These are phyloP conservation scores for Filobasidium wieringae DNA, from an alignment of 768 basidiomycete species.

Conservation along the genomic window DNA sequence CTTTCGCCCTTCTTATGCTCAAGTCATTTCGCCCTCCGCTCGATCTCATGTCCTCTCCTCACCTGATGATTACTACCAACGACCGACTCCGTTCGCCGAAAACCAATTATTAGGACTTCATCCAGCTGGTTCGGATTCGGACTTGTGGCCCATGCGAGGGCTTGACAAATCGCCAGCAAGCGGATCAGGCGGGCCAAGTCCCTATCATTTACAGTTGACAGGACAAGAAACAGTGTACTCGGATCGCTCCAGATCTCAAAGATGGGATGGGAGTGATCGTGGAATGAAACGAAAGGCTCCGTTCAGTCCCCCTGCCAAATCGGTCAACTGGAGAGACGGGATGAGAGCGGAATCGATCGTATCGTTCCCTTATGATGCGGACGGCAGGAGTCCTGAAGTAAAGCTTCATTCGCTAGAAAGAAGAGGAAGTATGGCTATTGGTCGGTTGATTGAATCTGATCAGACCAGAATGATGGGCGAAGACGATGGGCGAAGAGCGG, in stretches of 20 bases:
- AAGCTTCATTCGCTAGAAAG: neutral
- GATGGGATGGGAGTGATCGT: neutral
- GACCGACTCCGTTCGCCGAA: too few species aligned
- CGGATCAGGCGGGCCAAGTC: neutral
- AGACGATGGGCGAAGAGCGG: too few species aligned
- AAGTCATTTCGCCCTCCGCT: too few species aligned
- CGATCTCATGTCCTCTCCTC: too few species aligned
- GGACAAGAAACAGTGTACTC: too few species aligned
- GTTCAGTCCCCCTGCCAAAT: neutral
- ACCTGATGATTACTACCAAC: too few species aligned
- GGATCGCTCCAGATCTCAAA: too few species aligned
- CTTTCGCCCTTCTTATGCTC: too few species aligned
- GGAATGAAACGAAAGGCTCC: neutral
- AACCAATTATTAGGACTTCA: too few species aligned
- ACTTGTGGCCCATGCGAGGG: too few species aligned
- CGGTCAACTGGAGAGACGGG: neutral
- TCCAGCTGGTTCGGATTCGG: too few species aligned
- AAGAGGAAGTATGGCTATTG: neutral
- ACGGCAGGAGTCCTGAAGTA: neutral
- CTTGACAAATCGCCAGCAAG: neutral
- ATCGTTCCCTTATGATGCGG: neutral
- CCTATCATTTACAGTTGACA: slow-evolving; percentile 15
- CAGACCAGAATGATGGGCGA: neutral
- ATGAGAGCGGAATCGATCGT: too few species aligned
- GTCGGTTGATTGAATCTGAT: neutral